phyloP scores from a whole-genome alignment of 257 asterid species.

The Sherardia arvensis region DNA sequence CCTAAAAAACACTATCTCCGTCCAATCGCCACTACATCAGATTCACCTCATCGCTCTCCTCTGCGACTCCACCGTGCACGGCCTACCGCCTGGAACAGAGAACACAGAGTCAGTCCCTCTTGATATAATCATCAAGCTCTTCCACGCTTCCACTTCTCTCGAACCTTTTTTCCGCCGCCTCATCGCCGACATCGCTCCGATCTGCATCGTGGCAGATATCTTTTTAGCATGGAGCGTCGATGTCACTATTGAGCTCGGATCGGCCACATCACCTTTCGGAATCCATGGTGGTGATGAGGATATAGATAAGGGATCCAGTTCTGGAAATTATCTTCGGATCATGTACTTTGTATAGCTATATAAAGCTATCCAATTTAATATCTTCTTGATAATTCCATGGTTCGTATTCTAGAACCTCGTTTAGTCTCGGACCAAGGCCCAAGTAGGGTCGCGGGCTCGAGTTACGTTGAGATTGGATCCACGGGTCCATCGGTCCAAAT shows the following conservation, averaged over 20 bases:
- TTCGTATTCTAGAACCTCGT: too few species aligned
- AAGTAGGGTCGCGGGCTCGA: too few species aligned
- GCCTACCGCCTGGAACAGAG: slow-evolving; percentile 66
- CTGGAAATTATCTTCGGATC: too few species aligned
- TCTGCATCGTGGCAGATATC: slow-evolving; percentile 75
- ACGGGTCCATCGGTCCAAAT: too few species aligned
- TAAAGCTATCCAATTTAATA: too few species aligned
- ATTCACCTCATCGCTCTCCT: slow-evolving; percentile 46
- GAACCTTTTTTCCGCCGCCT: slow-evolving; percentile 28
- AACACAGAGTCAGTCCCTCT: slow-evolving; percentile 65
- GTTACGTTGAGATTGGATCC: too few species aligned
- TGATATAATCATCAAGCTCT: slow-evolving; percentile 27
- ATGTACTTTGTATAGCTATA: too few species aligned
- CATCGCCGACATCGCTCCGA: slow-evolving; percentile 39
- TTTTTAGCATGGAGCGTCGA: slow-evolving; percentile 66
- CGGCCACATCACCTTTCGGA: slow-evolving; percentile 39
- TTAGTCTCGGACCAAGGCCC: too few species aligned
- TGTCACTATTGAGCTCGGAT: slow-evolving; percentile 50
- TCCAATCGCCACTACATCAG: slow-evolving; percentile 5
- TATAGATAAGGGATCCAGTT: too few species aligned
- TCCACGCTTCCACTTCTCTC: slow-evolving; percentile 40
- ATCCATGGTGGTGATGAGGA: too few species aligned
- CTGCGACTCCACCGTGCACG: slow-evolving; percentile 38
- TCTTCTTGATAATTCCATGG: too few species aligned
- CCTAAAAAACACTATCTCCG: slow-evolving; percentile 36